Base-by-base conservation (phyloP, 495 filamentous ascomycete species). In the Talaromyces borbonicus region DNA sequence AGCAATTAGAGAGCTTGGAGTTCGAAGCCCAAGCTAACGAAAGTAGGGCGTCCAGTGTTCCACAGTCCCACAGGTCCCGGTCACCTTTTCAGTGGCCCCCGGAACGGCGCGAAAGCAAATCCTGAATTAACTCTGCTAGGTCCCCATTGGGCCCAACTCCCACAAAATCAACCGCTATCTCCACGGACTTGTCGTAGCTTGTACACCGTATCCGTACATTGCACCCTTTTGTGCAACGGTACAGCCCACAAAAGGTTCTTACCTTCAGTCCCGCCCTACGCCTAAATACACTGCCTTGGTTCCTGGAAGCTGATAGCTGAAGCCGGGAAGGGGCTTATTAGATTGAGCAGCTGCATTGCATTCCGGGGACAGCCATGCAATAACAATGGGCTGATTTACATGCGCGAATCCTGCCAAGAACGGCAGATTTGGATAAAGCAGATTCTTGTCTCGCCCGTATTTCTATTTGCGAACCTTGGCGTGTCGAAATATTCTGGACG, bases 71-170 rank as follows among this genome's bases (percentile, higher is more conserved):
- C 6, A 30, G n/a, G n/a, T 30, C 23, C 38, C 38, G 26, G 26
- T 41, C 38, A 41, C 20, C 38, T 41, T 26, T 23, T 18, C 19
- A 26, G 38, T 23, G 38, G 44, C 41, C 31, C n/a, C 58, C 11
- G 32, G 47, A 16, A 39, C 47, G 22, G 48, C 47, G 27, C 38
- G 9, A 20, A 29, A 15, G 8, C 31, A 27, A 47, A 36, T 19
- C 52, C 53, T 15, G 49, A 55, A 39, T 24, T n/a, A 44, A 6
- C 16, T n/a, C 14, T 8, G 18, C 36, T 41, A 41, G n/a, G 22
- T 26, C 20, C 19, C 20, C 22, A 41, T 18, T 26, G 38, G 19
- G 38, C 1, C n/a, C 1, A 41, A 3, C 14, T 39, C 14, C 16
- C 20, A 8, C n/a, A 2, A 41, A 24, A 5, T n/a, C 37, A 40